Conservation (phyloP, 371 early-diverging fungal genomes). For the Mucor sp. region DNA sequence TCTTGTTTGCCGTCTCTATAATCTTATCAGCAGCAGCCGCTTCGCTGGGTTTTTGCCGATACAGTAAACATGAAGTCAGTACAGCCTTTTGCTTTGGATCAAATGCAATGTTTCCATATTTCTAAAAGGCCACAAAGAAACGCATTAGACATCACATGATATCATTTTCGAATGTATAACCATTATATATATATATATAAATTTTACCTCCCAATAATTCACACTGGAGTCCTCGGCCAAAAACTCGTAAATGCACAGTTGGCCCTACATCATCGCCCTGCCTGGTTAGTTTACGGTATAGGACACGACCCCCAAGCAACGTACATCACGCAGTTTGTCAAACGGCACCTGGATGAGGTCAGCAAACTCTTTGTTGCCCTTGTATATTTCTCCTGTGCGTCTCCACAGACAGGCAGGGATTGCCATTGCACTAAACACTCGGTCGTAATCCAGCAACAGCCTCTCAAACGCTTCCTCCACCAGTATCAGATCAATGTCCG, state of each 20-base stretch:
- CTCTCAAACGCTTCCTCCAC: constrained; percentile 95
- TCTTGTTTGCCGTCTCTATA: constrained; percentile 31
- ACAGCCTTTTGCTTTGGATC: constrained; percentile 92
- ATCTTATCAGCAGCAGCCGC: neutral
- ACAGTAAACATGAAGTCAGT: constrained; percentile 76
- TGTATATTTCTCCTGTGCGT: constrained; percentile 94
- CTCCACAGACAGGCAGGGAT: constrained; percentile 95
- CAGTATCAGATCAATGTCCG: constrained; percentile 89
- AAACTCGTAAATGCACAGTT: constrained; percentile 85
- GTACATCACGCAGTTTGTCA: constrained; percentile 73
- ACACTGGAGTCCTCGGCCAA: constrained; percentile 87
- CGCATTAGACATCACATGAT: constrained; percentile 7
- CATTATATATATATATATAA: neutral
- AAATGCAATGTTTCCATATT: constrained; percentile 92
- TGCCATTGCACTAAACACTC: constrained; percentile 92
- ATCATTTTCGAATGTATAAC: neutral
- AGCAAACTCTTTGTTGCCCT: constrained; percentile 94
- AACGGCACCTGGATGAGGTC: constrained; percentile 80
- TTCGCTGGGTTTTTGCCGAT: constrained; percentile 5
- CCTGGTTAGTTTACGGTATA: neutral
- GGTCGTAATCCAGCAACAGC: constrained; percentile 60
- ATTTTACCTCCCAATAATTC: constrained; percentile 78
- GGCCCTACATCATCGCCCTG: constrained; percentile 39
- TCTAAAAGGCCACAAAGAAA: constrained; percentile 41
- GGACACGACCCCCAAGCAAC: neutral